A percentile compares a stretch with the other conserved stretches of the same genome.
These are phyloP conservation scores for Pelargonium nanum DNA, from an alignment of 345 rosid genomes.

Conservation along the genomic window DNA sequence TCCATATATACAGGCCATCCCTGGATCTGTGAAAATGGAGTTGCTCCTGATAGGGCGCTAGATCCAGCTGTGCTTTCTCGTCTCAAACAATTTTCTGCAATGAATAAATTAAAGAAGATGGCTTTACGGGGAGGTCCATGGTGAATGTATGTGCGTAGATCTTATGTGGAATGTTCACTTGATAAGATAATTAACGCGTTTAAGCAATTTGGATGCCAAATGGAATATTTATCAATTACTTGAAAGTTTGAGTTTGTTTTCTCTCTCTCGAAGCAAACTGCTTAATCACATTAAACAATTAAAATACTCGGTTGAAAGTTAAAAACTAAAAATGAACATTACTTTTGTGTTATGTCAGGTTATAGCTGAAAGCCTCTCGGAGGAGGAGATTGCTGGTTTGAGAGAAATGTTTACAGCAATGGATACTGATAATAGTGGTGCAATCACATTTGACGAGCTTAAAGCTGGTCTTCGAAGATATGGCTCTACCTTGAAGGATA, in stretches of 20 bases:
- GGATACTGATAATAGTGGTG: slow-evolving; percentile 97
- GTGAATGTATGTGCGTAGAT: background rate
- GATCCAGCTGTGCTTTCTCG: slow-evolving; percentile 98
- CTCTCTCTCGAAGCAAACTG: no score
- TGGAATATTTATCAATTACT: no score
- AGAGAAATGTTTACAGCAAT: slow-evolving; percentile 85
- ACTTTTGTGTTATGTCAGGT: slow-evolving; percentile 35
- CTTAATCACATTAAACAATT: no score
- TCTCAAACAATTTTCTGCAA: slow-evolving; percentile 91
- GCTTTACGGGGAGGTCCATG: slow-evolving; percentile 64
- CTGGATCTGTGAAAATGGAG: slow-evolving; percentile 97
- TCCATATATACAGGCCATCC: slow-evolving; percentile 65
- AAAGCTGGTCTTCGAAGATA: slow-evolving; percentile 93
- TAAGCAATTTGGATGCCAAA: no score
- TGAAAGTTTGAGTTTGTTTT: no score
- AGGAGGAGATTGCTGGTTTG: slow-evolving; percentile 96
- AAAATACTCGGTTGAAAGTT: background rate
- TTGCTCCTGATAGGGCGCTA: slow-evolving; percentile 88
- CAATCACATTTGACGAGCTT: slow-evolving; percentile 93
- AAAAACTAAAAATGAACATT: no score
- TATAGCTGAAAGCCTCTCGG: slow-evolving; percentile 95
- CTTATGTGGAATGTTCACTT: no score
- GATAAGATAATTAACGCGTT: no score
- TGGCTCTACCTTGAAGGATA: slow-evolving; percentile 90
- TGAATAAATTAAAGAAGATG: slow-evolving; percentile 98